Percentiles rank a stretch among this genome's conserved stretches.
Conservation (phyloP, 108 stramenopile genomes). For the Phaeodactylum tricornutum region DNA sequence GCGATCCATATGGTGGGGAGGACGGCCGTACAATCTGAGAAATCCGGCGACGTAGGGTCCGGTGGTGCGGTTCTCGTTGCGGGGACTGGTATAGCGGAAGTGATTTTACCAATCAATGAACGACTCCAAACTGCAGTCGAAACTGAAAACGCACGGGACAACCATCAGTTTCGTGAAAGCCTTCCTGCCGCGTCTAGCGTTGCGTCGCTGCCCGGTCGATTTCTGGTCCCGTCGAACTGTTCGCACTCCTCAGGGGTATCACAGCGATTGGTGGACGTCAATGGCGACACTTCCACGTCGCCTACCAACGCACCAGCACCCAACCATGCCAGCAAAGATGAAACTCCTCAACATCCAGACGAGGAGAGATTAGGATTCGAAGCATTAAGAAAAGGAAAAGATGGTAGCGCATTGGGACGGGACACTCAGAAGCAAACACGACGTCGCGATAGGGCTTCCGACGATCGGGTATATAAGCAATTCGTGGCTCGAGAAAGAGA, state of each 20-base stretch:
- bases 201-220: conserved; percentile 5
- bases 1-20: conserved; percentile 1
- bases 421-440: no score
- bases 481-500: no score
- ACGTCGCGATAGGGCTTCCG: no score
- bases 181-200: not conserved
- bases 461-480: no score
- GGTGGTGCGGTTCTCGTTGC: conserved; percentile 14
- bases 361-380: conserved; percentile 6
- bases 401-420: not conserved
- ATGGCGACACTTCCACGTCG: not conserved
- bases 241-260: not conserved
- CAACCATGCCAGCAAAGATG: not conserved
- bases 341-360: not conserved
- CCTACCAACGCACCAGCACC: not conserved
- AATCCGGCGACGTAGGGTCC: conserved; percentile 3
- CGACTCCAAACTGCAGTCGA: not conserved
- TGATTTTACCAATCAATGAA: conserved; percentile 15
- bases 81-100: conserved; percentile 22
- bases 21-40: not conserved
- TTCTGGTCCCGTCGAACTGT: not conserved
- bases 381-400: not conserved
- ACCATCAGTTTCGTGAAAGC: not conserved
- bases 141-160: conserved; percentile 1
- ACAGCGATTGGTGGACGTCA: not conserved